These are phyloP conservation scores for Porcisia hertigi DNA, from an alignment of 208 protist genomes.

Conservation along the genomic window DNA sequence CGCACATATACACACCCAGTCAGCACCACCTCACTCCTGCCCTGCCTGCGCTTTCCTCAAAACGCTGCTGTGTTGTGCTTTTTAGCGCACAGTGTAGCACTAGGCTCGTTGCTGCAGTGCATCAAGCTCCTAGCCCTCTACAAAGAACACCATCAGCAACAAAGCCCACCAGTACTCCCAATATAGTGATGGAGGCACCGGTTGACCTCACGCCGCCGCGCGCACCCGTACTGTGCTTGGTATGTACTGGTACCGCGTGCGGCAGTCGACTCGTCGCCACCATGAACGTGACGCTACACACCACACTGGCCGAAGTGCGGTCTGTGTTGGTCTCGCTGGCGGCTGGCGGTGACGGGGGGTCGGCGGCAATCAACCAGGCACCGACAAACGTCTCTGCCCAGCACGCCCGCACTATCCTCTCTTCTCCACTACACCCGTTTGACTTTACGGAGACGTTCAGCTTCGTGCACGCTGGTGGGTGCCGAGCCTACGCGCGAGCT, in stretches of 20 bases:
- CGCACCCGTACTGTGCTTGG: slow-evolving; percentile 60
- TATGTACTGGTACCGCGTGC: slow-evolving; percentile 64
- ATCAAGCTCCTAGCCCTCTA: neutral
- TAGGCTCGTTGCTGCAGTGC: neutral
- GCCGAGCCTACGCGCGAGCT: slow-evolving; percentile 13
- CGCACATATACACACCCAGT: neutral
- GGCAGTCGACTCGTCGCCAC: slow-evolving; percentile 71
- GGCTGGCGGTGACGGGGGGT: slow-evolving; percentile 34
- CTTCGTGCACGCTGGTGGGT: slow-evolving; percentile 66
- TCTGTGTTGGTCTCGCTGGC: slow-evolving; percentile 47
- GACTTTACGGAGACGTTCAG: slow-evolving; percentile 71
- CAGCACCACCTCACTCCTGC: neutral
- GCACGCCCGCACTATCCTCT: slow-evolving; percentile 37
- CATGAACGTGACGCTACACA: slow-evolving; percentile 46
- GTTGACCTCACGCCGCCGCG: slow-evolving; percentile 27
- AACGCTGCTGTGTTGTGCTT: neutral
- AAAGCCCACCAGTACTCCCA: neutral
- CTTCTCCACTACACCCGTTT: slow-evolving; percentile 73
- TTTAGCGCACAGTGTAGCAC: neutral
- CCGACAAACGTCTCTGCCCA: slow-evolving; percentile 52
- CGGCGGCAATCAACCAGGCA: slow-evolving; percentile 28
- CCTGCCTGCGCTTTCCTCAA: neutral
- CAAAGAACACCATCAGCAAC: neutral
- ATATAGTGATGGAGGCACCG: slow-evolving; percentile 8
- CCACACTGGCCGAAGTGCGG: slow-evolving; percentile 61